phyloP scores from a whole-genome alignment of 2,329 filamentous ascomycete genomes.

The Aspergillus sp. region DNA sequence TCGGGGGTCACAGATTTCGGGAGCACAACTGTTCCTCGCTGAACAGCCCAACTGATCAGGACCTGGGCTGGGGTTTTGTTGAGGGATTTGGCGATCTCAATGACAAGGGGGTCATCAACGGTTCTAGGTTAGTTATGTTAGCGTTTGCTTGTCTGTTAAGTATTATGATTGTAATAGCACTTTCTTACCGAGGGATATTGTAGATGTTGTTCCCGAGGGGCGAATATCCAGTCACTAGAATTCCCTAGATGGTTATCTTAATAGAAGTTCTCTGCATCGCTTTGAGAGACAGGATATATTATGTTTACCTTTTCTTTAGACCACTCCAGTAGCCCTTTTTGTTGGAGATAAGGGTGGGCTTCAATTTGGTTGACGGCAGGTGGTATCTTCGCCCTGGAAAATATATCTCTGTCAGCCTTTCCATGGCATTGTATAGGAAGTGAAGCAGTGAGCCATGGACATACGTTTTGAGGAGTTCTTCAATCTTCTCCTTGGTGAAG shows the following conservation, averaged over 20 bases:
- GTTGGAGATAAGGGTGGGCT: conserved; percentile 34
- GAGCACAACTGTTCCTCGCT: conserved; percentile 18
- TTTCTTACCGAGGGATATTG: conserved; percentile 15
- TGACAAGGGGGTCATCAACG: conserved; percentile 15
- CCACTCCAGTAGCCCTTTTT: conserved; percentile 24
- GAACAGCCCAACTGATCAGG: conserved; percentile 16
- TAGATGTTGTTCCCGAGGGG: conserved; percentile 45
- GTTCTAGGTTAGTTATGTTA: conserved; percentile 4
- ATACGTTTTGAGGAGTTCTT: conserved; percentile 35
- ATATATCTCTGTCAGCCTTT: background rate
- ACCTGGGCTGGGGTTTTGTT: conserved; percentile 15
- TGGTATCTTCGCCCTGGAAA: conserved; percentile 20
- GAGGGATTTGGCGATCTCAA: conserved; percentile 9
- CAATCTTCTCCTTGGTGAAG: conserved; percentile 51
- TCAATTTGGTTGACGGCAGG: conserved; percentile 31
- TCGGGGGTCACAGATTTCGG: conserved; percentile 17
- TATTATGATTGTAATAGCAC: background rate
- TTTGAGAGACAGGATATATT: no score
- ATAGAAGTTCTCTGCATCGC: background rate
- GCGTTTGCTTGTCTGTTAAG: background rate
- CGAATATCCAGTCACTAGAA: conserved; percentile 50
- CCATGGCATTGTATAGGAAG: background rate
- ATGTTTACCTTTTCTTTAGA: conserved; percentile 17
- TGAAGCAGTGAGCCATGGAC: background rate
- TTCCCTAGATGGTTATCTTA: conserved; percentile 24